Conservation (phyloP, 805 yeast genomes). For the Nakazawaea siamensis region DNA sequence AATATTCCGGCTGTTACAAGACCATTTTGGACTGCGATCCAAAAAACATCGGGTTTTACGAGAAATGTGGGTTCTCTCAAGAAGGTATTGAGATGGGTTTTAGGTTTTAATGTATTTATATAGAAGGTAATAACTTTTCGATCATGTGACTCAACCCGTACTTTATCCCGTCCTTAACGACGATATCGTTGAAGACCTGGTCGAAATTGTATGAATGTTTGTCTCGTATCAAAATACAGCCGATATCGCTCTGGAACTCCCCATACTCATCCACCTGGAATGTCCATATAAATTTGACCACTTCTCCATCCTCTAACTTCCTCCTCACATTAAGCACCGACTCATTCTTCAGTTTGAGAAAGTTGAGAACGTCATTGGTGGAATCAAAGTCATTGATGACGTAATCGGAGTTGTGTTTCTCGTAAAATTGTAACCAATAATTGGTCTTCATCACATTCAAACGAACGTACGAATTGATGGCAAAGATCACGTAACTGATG, state of each 20-base stretch:
- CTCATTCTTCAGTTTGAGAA: constrained; percentile 9
- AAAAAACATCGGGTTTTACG: constrained; percentile 77
- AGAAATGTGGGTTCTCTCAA: constrained; percentile 70
- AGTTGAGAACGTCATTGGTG: constrained; percentile 2
- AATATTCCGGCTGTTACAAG: constrained; percentile 68
- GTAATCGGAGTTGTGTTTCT: constrained; percentile 10
- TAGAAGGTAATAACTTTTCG: constrained; percentile 3
- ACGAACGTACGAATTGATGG: constrained; percentile 17
- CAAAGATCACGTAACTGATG: constrained; percentile 17
- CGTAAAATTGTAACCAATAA: constrained; percentile 15
- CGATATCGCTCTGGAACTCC: constrained; percentile 6
- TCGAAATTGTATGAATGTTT: constrained; percentile 2
- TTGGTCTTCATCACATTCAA: constrained; percentile 14
- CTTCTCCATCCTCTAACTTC: background rate
- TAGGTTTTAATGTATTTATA: constrained; percentile 26
- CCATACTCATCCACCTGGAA: constrained; percentile 6
- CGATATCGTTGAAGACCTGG: constrained; percentile 7
- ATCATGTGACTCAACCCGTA: constrained; percentile 4
- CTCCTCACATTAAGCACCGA: background rate
- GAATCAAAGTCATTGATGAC: constrained; percentile 13
- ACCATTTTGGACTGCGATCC: constrained; percentile 83
- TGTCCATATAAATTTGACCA: constrained; percentile 8
- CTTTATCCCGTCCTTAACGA: constrained; percentile 4
- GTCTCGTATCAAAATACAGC: constrained; percentile 2
- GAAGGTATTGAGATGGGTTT: constrained; percentile 67